phyloP scores from a whole-genome alignment of 1,284 basidiomycete species.

The Ceratobasidium sp. region DNA sequence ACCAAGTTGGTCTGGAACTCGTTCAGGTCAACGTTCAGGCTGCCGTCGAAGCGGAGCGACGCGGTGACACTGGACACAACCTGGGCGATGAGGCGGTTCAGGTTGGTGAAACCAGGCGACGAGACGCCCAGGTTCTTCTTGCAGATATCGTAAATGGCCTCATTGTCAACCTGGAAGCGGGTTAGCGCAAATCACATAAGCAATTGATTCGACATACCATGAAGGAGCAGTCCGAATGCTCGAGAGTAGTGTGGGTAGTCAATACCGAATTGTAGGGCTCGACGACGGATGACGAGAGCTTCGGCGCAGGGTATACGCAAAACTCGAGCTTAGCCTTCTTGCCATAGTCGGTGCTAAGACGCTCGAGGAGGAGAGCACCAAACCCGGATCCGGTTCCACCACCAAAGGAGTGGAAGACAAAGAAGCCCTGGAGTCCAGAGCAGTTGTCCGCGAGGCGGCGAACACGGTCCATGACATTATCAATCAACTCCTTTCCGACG shows the following conservation, averaged over 20 bases:
- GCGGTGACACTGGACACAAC: slow-evolving; percentile 98
- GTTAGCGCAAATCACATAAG: slow-evolving; percentile 43
- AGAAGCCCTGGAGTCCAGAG: slow-evolving; percentile 98
- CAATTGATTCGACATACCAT: slow-evolving; percentile 68
- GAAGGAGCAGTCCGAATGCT: slow-evolving; percentile 99
- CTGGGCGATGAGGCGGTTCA: slow-evolving; percentile 97
- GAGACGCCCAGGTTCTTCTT: slow-evolving; percentile 91
- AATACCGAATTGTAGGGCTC: slow-evolving; percentile 99
- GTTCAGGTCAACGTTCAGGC: slow-evolving; percentile 96
- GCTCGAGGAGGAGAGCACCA: slow-evolving; percentile 95
- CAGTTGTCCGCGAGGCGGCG: slow-evolving; percentile 90
- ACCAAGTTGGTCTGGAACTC: slow-evolving; percentile 99
- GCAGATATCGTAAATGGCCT: slow-evolving; percentile 99
- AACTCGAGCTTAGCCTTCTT: slow-evolving; percentile 99
- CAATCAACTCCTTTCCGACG: slow-evolving; percentile 87
- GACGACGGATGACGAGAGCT: slow-evolving; percentile 95
- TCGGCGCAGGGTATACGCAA: slow-evolving; percentile 95
- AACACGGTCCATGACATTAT: slow-evolving; percentile 94
- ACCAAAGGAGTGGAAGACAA: slow-evolving; percentile 99
- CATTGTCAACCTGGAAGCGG: slow-evolving; percentile 83
- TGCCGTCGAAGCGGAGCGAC: slow-evolving; percentile 97
- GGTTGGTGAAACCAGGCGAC: slow-evolving; percentile 91
- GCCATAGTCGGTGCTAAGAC: slow-evolving; percentile 96
- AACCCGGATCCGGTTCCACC: slow-evolving; percentile 99
- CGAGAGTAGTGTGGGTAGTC: slow-evolving; percentile 98